A percentile compares a stretch with the other conserved stretches of the same genome.
These are phyloP conservation scores for Monascus ruber DNA, from an alignment of 2,329 filamentous ascomycete genomes.

Conservation along the genomic window DNA sequence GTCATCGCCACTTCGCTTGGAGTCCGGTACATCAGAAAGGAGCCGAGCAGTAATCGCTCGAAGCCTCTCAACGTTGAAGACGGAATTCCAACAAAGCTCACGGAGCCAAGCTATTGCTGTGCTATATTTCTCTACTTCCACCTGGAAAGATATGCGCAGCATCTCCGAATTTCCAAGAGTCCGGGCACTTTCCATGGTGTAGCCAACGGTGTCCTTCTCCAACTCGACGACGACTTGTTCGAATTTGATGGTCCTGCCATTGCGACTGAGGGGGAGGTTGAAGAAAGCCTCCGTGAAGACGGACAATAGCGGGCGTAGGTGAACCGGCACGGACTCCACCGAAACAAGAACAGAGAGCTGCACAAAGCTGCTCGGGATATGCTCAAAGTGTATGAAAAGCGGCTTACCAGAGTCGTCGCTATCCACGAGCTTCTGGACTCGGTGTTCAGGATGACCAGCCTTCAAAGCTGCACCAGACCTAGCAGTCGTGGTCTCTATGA, in stretches of 20 bases:
- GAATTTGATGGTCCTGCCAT: conserved; percentile 69
- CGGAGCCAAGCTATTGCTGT: conserved; percentile 73
- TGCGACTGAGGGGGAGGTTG: conserved; percentile 69
- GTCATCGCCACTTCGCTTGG: conserved; percentile 67
- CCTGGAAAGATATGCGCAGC: conserved; percentile 67
- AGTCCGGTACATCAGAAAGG: conserved; percentile 80
- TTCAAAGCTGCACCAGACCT: conserved; percentile 66
- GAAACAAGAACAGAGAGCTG: conserved; percentile 72
- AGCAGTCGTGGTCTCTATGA: conserved; percentile 79
- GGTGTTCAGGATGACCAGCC: conserved; percentile 55
- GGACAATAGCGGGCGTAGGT: conserved; percentile 70
- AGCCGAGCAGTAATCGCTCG: conserved; percentile 62
- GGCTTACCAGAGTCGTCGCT: conserved; percentile 52
- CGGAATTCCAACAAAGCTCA: conserved; percentile 73
- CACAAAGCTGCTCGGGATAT: conserved; percentile 87
- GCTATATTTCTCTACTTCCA: conserved; percentile 79
- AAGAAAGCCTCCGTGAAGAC: conserved; percentile 91
- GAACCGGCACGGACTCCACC: conserved; percentile 63
- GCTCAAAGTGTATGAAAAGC: conserved; percentile 92
- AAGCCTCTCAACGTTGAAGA: conserved; percentile 66
- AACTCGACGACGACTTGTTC: conserved; percentile 86
- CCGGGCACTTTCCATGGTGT: conserved; percentile 58
- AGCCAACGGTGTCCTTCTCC: conserved; percentile 82
- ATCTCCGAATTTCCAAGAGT: conserved; percentile 70
- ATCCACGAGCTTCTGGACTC: conserved; percentile 67